Base-by-base conservation (phyloP, 257 asterid species). In the Capsicum rhomboideum region DNA sequence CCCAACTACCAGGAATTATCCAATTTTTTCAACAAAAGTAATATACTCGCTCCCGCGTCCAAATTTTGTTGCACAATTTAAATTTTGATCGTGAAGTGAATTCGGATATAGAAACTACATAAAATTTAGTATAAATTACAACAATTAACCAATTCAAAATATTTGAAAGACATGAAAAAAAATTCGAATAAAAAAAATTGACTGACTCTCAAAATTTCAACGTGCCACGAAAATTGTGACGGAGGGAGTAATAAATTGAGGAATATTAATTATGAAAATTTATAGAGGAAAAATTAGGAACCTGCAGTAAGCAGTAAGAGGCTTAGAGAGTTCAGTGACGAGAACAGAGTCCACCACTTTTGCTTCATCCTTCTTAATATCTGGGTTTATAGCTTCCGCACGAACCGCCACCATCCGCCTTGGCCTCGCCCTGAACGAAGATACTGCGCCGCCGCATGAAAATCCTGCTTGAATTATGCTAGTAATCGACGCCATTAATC, bases 221-320 rank as follows among this genome's bases (percentile, higher is more conserved):
- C 13, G n/a, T 34, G 37, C 37, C 4, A 34, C 37, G 4, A 2
- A 34, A 2, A 34, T 34, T 34, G 37, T 2, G 37, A 34, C 4
- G 4, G 4, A 34, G 37, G 2, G 37, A 34, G 37, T 34, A 34
- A 34, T 34, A 13, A 26, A 63, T 63, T 26, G 6, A 23, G 2
- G 1, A 61, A 26, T n/a, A n/a, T n/a, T n/a, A n/a, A n/a, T 63
- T 29, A 29, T 14, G 74, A 29, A 29, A 16, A 66, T 29, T 46
- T 66, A 16, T 66, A 16, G 21, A 1, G 8, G 0, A 8, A 14
- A 44, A 23, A 8, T 12, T 34, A 26, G 14, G 29, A 79, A 95
- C 99, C 99, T 96, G 99, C 99, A 96, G 82, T 96, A 96, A 26
- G 99, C 88, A 80, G 98, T 94, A 87, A 93, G 89, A 26, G 98